Base-by-base conservation (phyloP, 2,329 filamentous ascomycete genomes). In the Chaetomiaceae sp. region DNA sequence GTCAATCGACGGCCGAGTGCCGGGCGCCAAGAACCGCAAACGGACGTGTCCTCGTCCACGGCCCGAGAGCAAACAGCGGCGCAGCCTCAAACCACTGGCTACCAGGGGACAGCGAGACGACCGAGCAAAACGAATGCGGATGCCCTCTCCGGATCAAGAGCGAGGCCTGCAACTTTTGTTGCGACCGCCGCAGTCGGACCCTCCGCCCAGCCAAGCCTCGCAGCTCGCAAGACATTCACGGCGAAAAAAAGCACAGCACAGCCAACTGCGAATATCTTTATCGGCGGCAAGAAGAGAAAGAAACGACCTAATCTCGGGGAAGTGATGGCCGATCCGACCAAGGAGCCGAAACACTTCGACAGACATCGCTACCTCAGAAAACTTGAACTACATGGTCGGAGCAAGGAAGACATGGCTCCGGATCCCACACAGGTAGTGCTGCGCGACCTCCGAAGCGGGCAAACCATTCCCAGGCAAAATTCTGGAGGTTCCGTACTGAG, bases 191-290 rank as follows among this genome's bases (percentile, higher is more conserved):
- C 42, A 33, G 43, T 55, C 14, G 27, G 27, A 33, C 12, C 43
- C n/a, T 42, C 34, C 17, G 15, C 19, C 14, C 20, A 33, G n/a
- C 34, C 23, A 8, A n/a, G 15, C 19, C 11, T 43, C 19, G 15
- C 22, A 14, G n/a, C 29, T 19, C 47, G 23, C 19, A 61, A 50
- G 25, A 19, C 42, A 14, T 40, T 60, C 19, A 61, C 36, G 8
- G 61, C 61, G 7, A 63, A 62, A 43, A 61, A 57, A 25, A 61
- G 53, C 40, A 43, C 47, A 12, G 40, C 36, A 29, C 48, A 51
- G 15, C 45, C 54, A 20, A 46, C 54, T 2, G 58, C 54, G 2
- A 81, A 80, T 53, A 71, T 81, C 1, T 81, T 81, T 44, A 57
- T 64, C 6, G 68, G 68, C 9, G 77, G 78, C 2, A 76, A 68